A percentile compares a stretch with the other conserved stretches of the same genome.
phyloP scores from a whole-genome alignment of 2,329 filamentous ascomycete species.

The Penicillium sp. region DNA sequence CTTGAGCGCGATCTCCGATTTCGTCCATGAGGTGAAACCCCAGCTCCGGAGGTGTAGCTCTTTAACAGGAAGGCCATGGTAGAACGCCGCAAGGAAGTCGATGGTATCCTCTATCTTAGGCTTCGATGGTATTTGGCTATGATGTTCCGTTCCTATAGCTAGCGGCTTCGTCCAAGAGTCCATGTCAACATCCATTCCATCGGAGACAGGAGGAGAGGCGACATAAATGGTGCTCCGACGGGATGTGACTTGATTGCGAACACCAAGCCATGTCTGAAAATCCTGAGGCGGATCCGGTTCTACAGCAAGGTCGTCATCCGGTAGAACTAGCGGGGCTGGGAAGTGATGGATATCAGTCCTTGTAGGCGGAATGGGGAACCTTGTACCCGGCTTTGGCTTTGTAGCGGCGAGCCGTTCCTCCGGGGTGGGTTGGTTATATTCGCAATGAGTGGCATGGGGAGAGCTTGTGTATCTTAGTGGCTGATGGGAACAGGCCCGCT shows the following conservation, averaged over 20 bases:
- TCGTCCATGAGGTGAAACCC: slow-evolving; percentile 55
- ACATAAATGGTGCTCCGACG: slow-evolving; percentile 60
- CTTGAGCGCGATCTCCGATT: slow-evolving; percentile 3
- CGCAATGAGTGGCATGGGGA: slow-evolving; percentile 38
- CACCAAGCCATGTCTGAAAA: slow-evolving; percentile 55
- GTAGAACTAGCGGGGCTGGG: slow-evolving; percentile 64
- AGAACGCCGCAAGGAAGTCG: slow-evolving; percentile 56
- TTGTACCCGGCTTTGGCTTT: background rate
- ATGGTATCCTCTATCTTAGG: slow-evolving; percentile 40
- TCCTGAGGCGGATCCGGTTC: slow-evolving; percentile 60
- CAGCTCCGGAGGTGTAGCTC: slow-evolving; percentile 44
- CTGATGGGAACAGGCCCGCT: slow-evolving; percentile 7
- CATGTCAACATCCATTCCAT: background rate
- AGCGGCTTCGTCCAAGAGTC: background rate
- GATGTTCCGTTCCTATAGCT: background rate
- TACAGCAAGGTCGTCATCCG: slow-evolving; percentile 61
- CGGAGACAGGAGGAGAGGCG: slow-evolving; percentile 51
- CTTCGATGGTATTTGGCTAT: background rate
- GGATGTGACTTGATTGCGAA: slow-evolving; percentile 56
- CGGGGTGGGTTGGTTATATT: slow-evolving; percentile 35
- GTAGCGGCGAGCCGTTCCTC: slow-evolving; percentile 30
- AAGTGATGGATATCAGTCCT: slow-evolving; percentile 45
- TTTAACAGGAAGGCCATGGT: slow-evolving; percentile 59
- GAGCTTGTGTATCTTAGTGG: slow-evolving; percentile 28
- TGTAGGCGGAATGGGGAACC: background rate